Evolutionary conservation across 306 rosid genomes (phyloP).

Genomic region (Prunus campanulata): DNA sequence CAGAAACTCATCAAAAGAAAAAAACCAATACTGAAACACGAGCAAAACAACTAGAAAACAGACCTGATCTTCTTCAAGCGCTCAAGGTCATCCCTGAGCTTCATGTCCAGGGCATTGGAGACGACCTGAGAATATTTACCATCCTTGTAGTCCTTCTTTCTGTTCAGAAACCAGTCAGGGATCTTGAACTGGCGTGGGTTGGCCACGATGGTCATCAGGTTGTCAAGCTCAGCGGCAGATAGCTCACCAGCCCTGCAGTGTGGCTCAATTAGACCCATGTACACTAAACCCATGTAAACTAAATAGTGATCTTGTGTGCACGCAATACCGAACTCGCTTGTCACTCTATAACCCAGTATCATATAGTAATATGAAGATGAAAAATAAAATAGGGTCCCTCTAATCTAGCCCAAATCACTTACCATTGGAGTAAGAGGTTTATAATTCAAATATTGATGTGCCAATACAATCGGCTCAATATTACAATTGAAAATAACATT

Average conservation of each 20-base stretch:
- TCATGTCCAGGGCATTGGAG: conserved; percentile 79
- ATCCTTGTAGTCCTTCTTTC: conserved; percentile 80
- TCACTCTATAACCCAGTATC: not conserved
- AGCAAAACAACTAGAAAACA: not conserved
- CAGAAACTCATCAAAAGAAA: not conserved
- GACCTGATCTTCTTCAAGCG: conserved; percentile 91
- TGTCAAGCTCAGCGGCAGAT: conserved; percentile 56
- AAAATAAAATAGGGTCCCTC: too few relatives aligned
- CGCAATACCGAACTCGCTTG: not conserved
- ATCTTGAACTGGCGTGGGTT: conserved; percentile 73
- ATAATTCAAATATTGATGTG: not conserved
- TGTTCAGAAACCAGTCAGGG: conserved; percentile 77
- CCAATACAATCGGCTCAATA: not conserved
- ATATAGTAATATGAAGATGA: not conserved
- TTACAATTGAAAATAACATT: not conserved
- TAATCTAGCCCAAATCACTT: not conserved
- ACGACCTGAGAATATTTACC: conserved; percentile 71
- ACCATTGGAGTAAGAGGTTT: not conserved
- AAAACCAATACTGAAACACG: too few relatives aligned
- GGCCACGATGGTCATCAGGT: conserved; percentile 54
- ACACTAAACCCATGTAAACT: not conserved
- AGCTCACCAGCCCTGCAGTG: conserved; percentile 68
- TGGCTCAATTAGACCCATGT: not conserved
- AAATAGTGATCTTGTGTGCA: not conserved
- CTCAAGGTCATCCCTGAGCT: conserved; percentile 83